Conservation (phyloP, 1,139 yeast genomes). For the Wickerhamomyces sp. region DNA sequence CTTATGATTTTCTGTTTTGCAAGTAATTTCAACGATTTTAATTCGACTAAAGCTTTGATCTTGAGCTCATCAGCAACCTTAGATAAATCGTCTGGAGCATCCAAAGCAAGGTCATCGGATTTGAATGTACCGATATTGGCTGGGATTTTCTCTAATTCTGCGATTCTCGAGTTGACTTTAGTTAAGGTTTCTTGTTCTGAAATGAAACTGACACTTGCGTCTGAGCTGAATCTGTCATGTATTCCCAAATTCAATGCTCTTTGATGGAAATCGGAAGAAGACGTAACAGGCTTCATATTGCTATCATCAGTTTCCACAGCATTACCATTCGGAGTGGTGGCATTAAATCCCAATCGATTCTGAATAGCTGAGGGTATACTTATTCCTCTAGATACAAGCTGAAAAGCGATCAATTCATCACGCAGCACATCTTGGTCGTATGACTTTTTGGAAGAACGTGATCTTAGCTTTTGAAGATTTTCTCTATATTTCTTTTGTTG, state of each 20-base stretch:
- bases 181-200: slow-evolving; percentile 49
- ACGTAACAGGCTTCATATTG: slow-evolving; percentile 24
- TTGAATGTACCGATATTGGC: slow-evolving; percentile 69
- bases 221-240: slow-evolving; percentile 28
- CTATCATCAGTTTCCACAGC: not conserved
- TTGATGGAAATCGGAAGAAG: slow-evolving; percentile 28
- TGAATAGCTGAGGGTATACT: slow-evolving; percentile 55
- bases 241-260: slow-evolving; percentile 31
- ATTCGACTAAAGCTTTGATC: slow-evolving; percentile 67
- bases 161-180: slow-evolving; percentile 64
- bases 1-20: slow-evolving; percentile 84
- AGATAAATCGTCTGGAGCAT: slow-evolving; percentile 40
- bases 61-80: slow-evolving; percentile 47
- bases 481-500: slow-evolving; percentile 34
- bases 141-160: slow-evolving; percentile 73
- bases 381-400: slow-evolving; percentile 70
- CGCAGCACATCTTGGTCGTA: slow-evolving; percentile 51
- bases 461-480: slow-evolving; percentile 28
- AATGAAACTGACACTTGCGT: slow-evolving; percentile 28
- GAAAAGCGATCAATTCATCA: slow-evolving; percentile 71
- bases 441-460: slow-evolving; percentile 17
- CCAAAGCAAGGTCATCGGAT: slow-evolving; percentile 31
- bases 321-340: not conserved
- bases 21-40: slow-evolving; percentile 74
- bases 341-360: slow-evolving; percentile 8